Base-by-base conservation (phyloP, 139 green algal genomes). In the Nannochloris sp. region DNA sequence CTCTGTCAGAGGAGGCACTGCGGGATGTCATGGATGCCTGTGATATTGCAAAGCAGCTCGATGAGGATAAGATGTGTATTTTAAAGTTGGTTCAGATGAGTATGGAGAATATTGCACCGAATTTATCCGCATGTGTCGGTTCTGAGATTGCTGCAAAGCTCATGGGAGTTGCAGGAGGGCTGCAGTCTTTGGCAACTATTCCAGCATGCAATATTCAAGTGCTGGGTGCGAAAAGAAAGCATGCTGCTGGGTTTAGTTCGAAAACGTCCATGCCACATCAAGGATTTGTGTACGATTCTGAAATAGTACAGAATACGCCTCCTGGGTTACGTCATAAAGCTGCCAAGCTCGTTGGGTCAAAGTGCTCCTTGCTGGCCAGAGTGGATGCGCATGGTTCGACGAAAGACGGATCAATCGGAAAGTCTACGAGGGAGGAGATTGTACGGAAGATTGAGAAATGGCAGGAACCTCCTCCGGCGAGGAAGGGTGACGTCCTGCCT, bases 161-260 rank as follows among this genome's bases (percentile, higher is more conserved):
- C 11, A 93, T 98, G 82, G 91, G 90, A 31, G 70, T 94, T 29
- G 93, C 93, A 16, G 93, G 91, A 1, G 91, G 93, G 2, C 76
- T 99, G 61, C 36, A 80, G 11, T 45, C 73, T 20, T 79, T 99
- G 13, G 88, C 84, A 6, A 80, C 82, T 25, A 97, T 97, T 81
- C 93, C 93, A 6, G 85, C 91, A 4, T 96, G 88, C 70, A 98
- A 97, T 74, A 69, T 99, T 16, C 84, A 91, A 83, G 88, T 96
- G 30, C 69, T 98, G 45, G 92, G 92, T 6, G 79, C 84, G 25
- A 96, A 95, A 79, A 76, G 78, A 37, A 91, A 88, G 62, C 87
- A 69, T 44, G 74, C 96, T 62, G 84, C 86, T 4, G 91, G 91
- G 20, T 89, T 94, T 61, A 91, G 77, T 11, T 78, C 74, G 44